Conservation (phyloP, 306 rosid genomes). For the Begonia masoniana region DNA sequence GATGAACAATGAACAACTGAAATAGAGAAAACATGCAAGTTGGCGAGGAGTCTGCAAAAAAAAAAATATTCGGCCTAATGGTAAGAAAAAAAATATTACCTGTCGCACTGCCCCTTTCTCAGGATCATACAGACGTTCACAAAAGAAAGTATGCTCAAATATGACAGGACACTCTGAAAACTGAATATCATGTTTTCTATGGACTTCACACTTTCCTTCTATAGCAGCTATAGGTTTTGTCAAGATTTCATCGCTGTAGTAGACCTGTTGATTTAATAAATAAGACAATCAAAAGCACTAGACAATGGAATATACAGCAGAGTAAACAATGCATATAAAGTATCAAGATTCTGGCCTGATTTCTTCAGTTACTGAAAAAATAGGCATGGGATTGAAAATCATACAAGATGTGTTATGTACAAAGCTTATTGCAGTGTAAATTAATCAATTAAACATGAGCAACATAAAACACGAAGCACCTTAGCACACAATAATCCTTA, state of each 20-base stretch:
- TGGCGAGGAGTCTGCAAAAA: too few species aligned
- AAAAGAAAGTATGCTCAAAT: slow-evolving; percentile 37
- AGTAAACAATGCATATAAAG: too few species aligned
- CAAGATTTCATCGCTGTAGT: slow-evolving; percentile 32
- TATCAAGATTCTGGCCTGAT: too few species aligned
- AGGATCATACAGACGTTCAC: slow-evolving; percentile 40
- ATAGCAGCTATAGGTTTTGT: slow-evolving; percentile 13
- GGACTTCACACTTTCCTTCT: slow-evolving; percentile 41
- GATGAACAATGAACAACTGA: not conserved
- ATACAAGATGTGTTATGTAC: too few species aligned
- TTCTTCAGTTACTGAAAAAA: too few species aligned
- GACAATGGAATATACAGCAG: not conserved
- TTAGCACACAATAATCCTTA: not conserved
- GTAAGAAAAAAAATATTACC: slow-evolving; percentile 14
- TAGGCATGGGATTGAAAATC: too few species aligned
- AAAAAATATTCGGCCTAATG: not conserved
- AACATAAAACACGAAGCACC: too few species aligned
- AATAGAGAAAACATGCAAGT: not conserved
- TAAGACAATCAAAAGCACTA: not conserved
- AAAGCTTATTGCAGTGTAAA: too few species aligned
- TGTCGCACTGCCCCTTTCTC: slow-evolving; percentile 35
- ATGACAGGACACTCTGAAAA: slow-evolving; percentile 15
- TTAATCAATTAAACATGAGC: too few species aligned
- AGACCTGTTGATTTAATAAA: slow-evolving; percentile 18
- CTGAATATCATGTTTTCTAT: slow-evolving; percentile 31